Evolutionary conservation across 257 asterid genomes (phyloP).

Genomic region (Henckelia pumila): DNA sequence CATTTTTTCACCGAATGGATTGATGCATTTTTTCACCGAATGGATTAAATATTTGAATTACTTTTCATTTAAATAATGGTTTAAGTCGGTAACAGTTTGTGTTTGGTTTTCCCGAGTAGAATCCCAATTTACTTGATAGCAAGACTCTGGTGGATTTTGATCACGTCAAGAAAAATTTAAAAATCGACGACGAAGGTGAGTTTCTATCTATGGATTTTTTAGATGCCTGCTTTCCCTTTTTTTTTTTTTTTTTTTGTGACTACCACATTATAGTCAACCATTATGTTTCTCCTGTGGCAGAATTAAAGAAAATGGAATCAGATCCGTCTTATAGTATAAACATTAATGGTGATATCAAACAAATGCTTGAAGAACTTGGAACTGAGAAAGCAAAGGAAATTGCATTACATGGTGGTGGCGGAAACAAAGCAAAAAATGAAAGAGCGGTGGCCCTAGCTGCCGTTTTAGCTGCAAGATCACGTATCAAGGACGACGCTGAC

Average conservation of each 20-base stretch:
- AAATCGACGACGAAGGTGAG: slow-evolving; percentile 90
- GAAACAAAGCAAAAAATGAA: slow-evolving; percentile 79
- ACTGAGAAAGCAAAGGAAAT: slow-evolving; percentile 91
- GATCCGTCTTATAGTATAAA: slow-evolving; percentile 90
- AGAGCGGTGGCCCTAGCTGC: slow-evolving; percentile 86
- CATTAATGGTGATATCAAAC: slow-evolving; percentile 78
- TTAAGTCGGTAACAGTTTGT: slow-evolving; percentile 21
- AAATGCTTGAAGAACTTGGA: slow-evolving; percentile 91
- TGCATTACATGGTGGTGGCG: slow-evolving; percentile 98
- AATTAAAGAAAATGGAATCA: slow-evolving; percentile 65
- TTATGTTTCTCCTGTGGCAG: slow-evolving; percentile 40
- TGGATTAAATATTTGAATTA: slow-evolving; percentile 12
- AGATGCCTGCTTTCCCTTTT: background rate
- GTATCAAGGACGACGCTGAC: slow-evolving; percentile 67
- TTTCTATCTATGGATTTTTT: background rate
- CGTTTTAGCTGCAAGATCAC: slow-evolving; percentile 87
- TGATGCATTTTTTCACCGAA: slow-evolving; percentile 13
- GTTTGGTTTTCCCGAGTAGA: slow-evolving; percentile 42
- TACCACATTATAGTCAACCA: slow-evolving; percentile 10
- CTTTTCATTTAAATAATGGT: no score
- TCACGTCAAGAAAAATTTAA: slow-evolving; percentile 81
- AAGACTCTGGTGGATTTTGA: slow-evolving; percentile 81
- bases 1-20: no score
- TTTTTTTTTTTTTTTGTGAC: background rate
- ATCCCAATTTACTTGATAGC: slow-evolving; percentile 85